phyloP scores from a whole-genome alignment of 2,329 filamentous ascomycete genomes.

The Aspergillus awamori region DNA sequence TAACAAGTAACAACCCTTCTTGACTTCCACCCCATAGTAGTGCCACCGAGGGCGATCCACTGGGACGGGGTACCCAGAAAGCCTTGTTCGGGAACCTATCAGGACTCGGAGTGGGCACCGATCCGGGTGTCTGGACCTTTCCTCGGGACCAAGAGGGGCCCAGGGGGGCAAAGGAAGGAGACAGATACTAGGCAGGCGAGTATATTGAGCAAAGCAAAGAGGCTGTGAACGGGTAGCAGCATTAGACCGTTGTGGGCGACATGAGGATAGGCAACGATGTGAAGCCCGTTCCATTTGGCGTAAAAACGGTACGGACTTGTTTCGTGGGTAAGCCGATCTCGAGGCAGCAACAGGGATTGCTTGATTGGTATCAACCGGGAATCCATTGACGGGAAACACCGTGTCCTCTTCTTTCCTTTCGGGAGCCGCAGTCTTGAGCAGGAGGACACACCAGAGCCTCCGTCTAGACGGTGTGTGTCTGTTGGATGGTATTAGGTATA shows the following conservation, averaged over 20 bases:
- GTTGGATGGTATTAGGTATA: not conserved
- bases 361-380: not conserved
- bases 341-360: slow-evolving; percentile 1
- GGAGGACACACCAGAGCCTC: not conserved
- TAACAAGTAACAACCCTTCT: not conserved
- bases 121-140: slow-evolving; percentile 14
- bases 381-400: slow-evolving; percentile 29
- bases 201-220: not conserved
- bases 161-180: slow-evolving; percentile 5
- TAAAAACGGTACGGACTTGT: not conserved
- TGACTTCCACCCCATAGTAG: slow-evolving; percentile 11
- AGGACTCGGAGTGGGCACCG: slow-evolving; percentile 9
- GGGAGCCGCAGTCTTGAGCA: no score
- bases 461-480: not conserved
- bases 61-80: slow-evolving; percentile 19
- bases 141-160: slow-evolving; percentile 13
- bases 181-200: not conserved
- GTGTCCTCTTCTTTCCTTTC: slow-evolving; percentile 30
- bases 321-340: slow-evolving; percentile 3
- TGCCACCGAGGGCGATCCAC: slow-evolving; percentile 21
- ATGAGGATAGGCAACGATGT: slow-evolving; percentile 4
- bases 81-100: slow-evolving; percentile 22
- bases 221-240: not conserved
- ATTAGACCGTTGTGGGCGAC: not conserved
- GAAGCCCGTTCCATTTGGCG: not conserved